Percentiles rank a stretch among this genome's conserved stretches.
phyloP scores from a whole-genome alignment of 352 stramenopile species.

The Globisporangium apiculatum region DNA sequence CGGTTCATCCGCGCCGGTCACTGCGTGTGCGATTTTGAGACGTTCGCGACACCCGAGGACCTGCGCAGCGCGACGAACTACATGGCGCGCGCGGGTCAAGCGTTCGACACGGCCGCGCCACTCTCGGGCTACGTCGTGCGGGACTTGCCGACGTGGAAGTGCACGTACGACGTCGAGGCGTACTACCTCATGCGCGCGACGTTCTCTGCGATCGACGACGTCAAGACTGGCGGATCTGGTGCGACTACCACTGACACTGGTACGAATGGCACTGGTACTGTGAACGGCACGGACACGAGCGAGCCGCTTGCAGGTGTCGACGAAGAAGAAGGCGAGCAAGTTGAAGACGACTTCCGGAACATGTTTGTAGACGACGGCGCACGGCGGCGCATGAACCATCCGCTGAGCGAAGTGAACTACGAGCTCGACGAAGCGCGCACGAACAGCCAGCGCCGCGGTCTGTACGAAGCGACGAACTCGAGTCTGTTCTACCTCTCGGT shows the following conservation, averaged over 20 bases:
- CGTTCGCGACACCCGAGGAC: slow-evolving; percentile 66
- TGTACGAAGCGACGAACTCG: slow-evolving; percentile 83
- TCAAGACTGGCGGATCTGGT: too few species aligned
- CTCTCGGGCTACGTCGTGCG: slow-evolving; percentile 78
- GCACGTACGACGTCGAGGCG: slow-evolving; percentile 83
- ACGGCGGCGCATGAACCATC: slow-evolving; percentile 44
- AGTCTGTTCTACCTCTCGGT: slow-evolving; percentile 81
- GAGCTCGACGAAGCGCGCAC: slow-evolving; percentile 73
- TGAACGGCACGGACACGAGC: slow-evolving; percentile 11
- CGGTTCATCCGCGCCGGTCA: slow-evolving; percentile 74
- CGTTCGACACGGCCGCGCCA: slow-evolving; percentile 26
- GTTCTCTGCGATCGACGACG: slow-evolving; percentile 60
- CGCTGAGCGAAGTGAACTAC: slow-evolving; percentile 65
- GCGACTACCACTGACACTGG: too few species aligned
- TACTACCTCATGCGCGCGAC: slow-evolving; percentile 84
- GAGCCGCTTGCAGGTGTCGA: slow-evolving; percentile 26
- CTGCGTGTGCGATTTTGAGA: slow-evolving; percentile 79
- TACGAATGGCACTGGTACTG: too few species aligned
- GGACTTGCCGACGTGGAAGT: slow-evolving; percentile 82
- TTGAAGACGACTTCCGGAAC: slow-evolving; percentile 76
- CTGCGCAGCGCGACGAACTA: slow-evolving; percentile 38
- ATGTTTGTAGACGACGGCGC: slow-evolving; percentile 50
- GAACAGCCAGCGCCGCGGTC: slow-evolving; percentile 62
- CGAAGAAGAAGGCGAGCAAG: slow-evolving; percentile 58
- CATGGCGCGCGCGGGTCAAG: slow-evolving; percentile 17